phyloP scores from a whole-genome alignment of 2,329 filamentous ascomycete species.

The Hymenoscyphus linearis region DNA sequence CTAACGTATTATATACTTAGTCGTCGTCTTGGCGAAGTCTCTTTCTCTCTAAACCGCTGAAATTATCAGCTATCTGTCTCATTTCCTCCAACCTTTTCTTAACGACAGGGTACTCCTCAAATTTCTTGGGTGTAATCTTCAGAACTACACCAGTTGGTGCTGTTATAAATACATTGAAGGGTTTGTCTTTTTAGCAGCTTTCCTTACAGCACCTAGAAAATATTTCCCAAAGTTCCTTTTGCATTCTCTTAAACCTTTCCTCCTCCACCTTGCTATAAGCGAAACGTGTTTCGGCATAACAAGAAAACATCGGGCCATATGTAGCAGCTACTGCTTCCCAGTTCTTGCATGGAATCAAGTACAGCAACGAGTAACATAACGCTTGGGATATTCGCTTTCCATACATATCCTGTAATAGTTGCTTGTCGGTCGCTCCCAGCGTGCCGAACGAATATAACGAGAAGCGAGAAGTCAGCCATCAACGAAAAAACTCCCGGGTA shows the following conservation, averaged over 20 bases:
- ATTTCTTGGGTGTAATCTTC: not conserved
- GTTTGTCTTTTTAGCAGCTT: not conserved
- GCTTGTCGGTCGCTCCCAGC: not conserved
- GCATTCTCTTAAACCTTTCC: not conserved
- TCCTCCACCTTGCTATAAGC: not conserved
- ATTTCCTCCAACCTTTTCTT: not conserved
- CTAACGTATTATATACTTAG: not conserved
- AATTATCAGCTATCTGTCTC: not conserved
- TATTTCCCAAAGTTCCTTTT: not conserved
- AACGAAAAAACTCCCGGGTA: not conserved
- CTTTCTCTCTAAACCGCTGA: not conserved
- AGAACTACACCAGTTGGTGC: not conserved
- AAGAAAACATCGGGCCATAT: not conserved
- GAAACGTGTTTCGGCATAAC: not conserved
- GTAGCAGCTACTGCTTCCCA: not conserved
- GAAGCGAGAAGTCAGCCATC: not conserved
- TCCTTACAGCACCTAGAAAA: not conserved
- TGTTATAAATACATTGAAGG: not conserved
- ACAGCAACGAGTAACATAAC: not conserved
- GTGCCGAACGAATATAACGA: not conserved
- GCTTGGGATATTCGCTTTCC: not conserved
- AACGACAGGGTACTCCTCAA: not conserved
- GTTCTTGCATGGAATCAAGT: not conserved
- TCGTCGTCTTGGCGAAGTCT: not conserved
- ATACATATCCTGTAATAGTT: not conserved